Percentiles rank a stretch among this genome's conserved stretches.
Evolutionary conservation across 257 asterid species (phyloP).

Genomic region (Cynanchum wilfordii): DNA sequence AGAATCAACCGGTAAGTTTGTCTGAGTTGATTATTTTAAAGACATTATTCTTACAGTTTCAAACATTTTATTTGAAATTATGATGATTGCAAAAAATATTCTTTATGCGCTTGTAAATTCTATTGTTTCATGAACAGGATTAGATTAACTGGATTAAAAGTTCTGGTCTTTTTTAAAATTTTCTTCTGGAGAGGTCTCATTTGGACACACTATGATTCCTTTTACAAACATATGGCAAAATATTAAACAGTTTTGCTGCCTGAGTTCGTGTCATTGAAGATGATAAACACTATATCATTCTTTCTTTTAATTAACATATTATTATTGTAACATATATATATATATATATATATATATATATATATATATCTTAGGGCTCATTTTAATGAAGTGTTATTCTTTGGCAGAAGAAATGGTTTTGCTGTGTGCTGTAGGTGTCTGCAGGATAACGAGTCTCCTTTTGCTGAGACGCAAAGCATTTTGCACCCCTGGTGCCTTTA

Average conservation of each 20-base stretch:
- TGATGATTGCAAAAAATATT: not conserved
- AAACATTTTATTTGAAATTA: not conserved
- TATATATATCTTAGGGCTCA: not conserved
- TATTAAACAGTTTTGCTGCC: not conserved
- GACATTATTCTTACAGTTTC: not conserved
- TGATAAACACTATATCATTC: not conserved
- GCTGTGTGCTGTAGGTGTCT: constrained; percentile 49
- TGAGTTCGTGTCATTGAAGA: not conserved
- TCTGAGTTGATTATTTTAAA: not conserved
- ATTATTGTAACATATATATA: too few species aligned
- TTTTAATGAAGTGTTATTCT: constrained; percentile 6
- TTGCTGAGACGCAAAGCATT: constrained; percentile 1
- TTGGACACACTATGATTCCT: not conserved
- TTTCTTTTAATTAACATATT: not conserved
- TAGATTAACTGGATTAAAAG: not conserved
- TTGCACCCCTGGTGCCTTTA: constrained; percentile 4
- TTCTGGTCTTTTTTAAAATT: not conserved
- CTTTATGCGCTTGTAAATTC: not conserved
- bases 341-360: too few species aligned
- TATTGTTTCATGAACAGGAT: not conserved
- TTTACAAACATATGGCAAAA: not conserved
- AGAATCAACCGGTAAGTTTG: constrained; percentile 61
- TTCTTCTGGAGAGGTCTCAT: not conserved
- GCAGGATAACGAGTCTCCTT: constrained; percentile 29
- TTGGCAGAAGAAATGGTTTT: constrained; percentile 62